Conservation (phyloP, 2,329 filamentous ascomycete genomes). For the Taxawa tesnikishii region DNA sequence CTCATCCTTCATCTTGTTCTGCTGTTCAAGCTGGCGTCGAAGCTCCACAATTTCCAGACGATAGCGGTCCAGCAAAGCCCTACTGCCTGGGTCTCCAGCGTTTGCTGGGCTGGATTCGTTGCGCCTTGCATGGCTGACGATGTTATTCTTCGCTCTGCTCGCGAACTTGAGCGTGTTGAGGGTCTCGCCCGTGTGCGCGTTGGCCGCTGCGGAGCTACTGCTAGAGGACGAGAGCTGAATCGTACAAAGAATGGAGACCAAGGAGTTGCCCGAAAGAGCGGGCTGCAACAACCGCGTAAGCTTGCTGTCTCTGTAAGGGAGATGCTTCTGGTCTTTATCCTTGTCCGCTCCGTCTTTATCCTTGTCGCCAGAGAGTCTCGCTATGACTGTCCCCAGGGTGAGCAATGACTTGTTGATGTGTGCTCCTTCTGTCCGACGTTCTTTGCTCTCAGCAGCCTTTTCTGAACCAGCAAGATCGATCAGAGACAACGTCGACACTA, state of each 20-base stretch:
- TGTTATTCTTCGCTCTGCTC: conserved; percentile 92
- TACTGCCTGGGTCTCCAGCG: conserved; percentile 68
- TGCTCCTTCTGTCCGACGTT: conserved; percentile 83
- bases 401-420: conserved; percentile 98
- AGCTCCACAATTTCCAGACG: conserved; percentile 84
- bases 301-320: conserved; percentile 96
- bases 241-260: conserved; percentile 95
- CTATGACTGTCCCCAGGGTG: conserved; percentile 90
- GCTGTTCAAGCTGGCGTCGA: conserved; percentile 66
- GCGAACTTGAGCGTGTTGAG: conserved; percentile 96
- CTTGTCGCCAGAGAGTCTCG: conserved; percentile 78
- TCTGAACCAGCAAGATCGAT: conserved; percentile 96
- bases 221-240: conserved; percentile 65
- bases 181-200: conserved; percentile 73
- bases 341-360: conserved; percentile 51
- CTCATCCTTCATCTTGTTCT: conserved; percentile 52
- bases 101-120: conserved; percentile 73
- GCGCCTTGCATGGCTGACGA: conserved; percentile 91
- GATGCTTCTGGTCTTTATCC: conserved; percentile 64
- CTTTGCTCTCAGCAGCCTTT: conserved; percentile 88
- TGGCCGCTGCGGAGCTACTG: conserved; percentile 53
- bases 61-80: conserved; percentile 83
- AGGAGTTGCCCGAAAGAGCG: conserved; percentile 80
- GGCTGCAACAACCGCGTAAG: conserved; percentile 85
- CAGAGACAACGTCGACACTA: conserved; percentile 86